Evolutionary conservation across 345 rosid species (phyloP).

Genomic region (Syzygium aqueum): DNA sequence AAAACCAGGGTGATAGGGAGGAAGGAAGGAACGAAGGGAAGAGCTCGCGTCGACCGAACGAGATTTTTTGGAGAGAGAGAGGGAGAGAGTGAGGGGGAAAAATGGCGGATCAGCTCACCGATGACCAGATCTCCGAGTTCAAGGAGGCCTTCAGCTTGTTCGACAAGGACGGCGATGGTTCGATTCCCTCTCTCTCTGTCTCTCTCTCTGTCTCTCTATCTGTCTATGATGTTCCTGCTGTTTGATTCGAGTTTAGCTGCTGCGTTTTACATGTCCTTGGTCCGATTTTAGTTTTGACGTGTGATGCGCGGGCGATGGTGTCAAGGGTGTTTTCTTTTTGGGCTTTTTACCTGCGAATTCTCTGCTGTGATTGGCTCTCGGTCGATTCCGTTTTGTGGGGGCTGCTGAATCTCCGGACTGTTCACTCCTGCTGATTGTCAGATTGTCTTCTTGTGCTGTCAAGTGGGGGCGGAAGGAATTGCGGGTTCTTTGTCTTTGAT

Average conservation of each 20-base stretch:
- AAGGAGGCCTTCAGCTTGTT: conserved; percentile 40
- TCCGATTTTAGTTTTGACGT: neutral
- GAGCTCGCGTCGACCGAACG: neutral
- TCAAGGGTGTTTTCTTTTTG: neutral
- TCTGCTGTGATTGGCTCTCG: neutral
- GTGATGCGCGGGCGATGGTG: neutral
- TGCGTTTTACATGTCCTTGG: neutral
- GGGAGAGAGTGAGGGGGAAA: neutral
- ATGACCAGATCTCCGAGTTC: conserved; percentile 42
- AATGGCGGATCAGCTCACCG: conserved; percentile 39
- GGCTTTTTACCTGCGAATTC: neutral
- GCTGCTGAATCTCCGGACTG: neutral
- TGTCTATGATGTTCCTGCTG: neutral
- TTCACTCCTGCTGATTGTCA: neutral
- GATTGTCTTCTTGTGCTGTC: neutral
- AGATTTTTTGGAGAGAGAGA: neutral
- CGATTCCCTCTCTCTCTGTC: neutral
- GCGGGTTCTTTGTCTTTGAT: neutral
- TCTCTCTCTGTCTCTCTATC: neutral
- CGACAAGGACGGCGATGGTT: conserved; percentile 44
- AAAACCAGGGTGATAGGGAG: neutral
- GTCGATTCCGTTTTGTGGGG: neutral
- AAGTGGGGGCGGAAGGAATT: neutral
- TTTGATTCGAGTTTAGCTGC: neutral
- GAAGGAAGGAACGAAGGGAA: neutral